Evolutionary conservation across 768 basidiomycete genomes (phyloP), one percentile per base, ranked within the genome.

Genomic region (Suillus alpinus): DNA sequence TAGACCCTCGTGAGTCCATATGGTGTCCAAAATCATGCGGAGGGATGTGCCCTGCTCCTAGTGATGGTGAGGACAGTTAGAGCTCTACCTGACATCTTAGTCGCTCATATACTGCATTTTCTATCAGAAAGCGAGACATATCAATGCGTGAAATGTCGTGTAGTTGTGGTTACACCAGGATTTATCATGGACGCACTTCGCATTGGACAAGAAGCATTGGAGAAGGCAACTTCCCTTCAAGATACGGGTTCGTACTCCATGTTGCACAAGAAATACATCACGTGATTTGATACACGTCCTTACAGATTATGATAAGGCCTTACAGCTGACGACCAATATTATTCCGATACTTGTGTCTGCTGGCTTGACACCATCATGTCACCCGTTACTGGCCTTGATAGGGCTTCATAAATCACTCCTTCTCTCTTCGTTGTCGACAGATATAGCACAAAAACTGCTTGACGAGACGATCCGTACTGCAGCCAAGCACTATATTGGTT

Each of bases 371-470:
- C 83, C 87, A 0, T 83, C 88, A 0, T 80, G 87, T 0, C 87
- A 96, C 66, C 95, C 95, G 1, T 82, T 93, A 14, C 83, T 94
- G 13, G 87, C 86, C 0, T 76, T 95, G 4, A 76, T 82, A 2
- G 86, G 90, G n/a, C 82, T 94, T 14, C 84, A 88, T 63, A 83
- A 86, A 51, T 82, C 86, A 10, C 81, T 94, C 29, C 82, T 90
- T 23, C 81, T 92, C 41, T 70, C 80, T 2, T 75, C 80, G 6
- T 75, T 89, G 3, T 72, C 78, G 8, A 62, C 68, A 7, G 68
- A 71, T 3, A 64, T 74, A 4, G 77, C 81, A 0, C 83, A 85
- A 60, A 81, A 83, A 23, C 65, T 73, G 0, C 75, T 93, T n/a
- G 87, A 92, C 64, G 83, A 86, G 32, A 77, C 81, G 1, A 81